phyloP scores from a whole-genome alignment of 1,284 basidiomycete genomes.

The Puccinia brachypodii region DNA sequence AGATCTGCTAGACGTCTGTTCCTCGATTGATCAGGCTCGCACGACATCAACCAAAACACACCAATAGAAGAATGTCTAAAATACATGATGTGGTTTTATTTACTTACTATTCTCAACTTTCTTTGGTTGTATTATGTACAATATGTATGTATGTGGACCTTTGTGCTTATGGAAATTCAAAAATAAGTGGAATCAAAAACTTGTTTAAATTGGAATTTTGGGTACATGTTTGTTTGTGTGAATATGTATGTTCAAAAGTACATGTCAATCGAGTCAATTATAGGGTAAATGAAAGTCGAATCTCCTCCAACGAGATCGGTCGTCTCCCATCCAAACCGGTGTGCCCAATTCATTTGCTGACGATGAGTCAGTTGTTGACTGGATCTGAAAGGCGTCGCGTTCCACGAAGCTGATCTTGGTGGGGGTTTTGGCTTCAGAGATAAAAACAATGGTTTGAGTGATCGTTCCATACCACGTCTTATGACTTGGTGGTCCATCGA shows the following conservation, averaged over 20 bases:
- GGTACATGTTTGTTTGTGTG: not conserved
- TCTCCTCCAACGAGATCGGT: slow-evolving; percentile 22
- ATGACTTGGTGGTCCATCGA: not conserved
- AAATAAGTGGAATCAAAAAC: not conserved
- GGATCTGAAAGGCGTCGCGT: slow-evolving; percentile 26
- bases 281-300: slow-evolving; percentile 26
- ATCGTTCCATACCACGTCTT: slow-evolving; percentile 26
- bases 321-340: slow-evolving; percentile 30
- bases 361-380: not conserved
- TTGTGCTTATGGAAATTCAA: not conserved
- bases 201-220: not conserved
- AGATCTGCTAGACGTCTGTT: slow-evolving; percentile 3
- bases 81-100: too few species aligned
- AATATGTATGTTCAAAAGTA: not conserved
- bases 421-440: not conserved
- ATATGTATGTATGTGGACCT: not conserved
- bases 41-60: not conserved
- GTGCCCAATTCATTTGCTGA: not conserved
- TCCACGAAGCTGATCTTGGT: slow-evolving; percentile 20
- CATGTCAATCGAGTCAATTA: not conserved
- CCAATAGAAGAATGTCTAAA: too few species aligned
- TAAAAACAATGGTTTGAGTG: slow-evolving; percentile 14
- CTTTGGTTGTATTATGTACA: not conserved
- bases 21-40: slow-evolving; percentile 6
- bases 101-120: not conserved